phyloP scores from a whole-genome alignment of 2,329 filamentous ascomycete genomes.

The Periconia sp. region DNA sequence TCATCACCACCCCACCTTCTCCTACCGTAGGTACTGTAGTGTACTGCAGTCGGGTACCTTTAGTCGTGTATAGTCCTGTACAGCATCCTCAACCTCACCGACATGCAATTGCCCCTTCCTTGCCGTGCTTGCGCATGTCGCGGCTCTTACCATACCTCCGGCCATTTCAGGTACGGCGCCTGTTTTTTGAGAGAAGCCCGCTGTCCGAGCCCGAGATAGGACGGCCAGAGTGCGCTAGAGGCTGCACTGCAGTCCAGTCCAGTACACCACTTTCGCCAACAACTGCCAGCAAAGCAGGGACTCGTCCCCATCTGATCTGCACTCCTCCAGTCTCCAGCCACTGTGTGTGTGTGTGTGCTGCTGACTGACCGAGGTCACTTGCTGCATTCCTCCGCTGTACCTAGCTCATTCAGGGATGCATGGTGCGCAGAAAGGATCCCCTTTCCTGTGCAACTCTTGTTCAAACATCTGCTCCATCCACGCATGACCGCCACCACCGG shows the following conservation, averaged over 20 bases:
- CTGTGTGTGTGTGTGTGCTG: neutral
- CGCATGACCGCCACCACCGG: neutral
- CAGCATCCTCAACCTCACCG: too few relatives aligned
- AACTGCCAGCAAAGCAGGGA: neutral
- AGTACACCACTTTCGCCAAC: neutral
- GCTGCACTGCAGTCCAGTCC: too few relatives aligned
- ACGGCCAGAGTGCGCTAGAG: neutral
- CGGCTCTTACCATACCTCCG: too few relatives aligned
- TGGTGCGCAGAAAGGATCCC: neutral
- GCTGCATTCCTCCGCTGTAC: conserved; percentile 12
- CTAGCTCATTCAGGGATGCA: neutral
- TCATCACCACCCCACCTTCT: too few relatives aligned
- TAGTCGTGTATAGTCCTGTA: neutral
- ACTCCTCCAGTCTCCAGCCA: neutral
- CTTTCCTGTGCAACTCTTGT: neutral
- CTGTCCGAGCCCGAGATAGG: neutral
- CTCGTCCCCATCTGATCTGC: neutral
- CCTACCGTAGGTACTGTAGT: too few relatives aligned
- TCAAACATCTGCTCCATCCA: conserved; percentile 1
- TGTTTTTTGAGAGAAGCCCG: neutral
- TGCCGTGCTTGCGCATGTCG: too few relatives aligned
- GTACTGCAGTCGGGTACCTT: too few relatives aligned
- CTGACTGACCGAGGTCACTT: conserved; percentile 3
- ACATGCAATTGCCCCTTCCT: too few relatives aligned
- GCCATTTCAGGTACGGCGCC: too few relatives aligned